phyloP scores from a whole-genome alignment of 257 asterid genomes.

The Nicotiana tabacum region DNA sequence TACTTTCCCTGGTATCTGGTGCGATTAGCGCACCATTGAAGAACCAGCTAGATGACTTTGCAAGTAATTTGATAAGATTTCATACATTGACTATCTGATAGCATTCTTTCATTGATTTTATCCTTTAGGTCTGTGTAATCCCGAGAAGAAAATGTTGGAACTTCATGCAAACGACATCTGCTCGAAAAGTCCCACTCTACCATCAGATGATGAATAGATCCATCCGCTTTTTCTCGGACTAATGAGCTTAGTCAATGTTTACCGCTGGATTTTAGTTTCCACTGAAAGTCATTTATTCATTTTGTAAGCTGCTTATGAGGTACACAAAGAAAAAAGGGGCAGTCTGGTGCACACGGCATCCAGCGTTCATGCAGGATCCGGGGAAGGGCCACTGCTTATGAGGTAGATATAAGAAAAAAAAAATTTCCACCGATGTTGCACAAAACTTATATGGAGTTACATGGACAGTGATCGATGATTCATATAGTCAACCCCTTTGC shows the following conservation, averaged over 20 bases:
- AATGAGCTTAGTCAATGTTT: not conserved
- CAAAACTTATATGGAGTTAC: not conserved
- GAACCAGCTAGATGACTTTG: not conserved
- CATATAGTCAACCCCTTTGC: not conserved
- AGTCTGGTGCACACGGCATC: too few relatives aligned
- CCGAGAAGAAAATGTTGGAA: conserved; percentile 88
- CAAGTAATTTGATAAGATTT: not conserved
- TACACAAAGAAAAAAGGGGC: not conserved
- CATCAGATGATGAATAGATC: conserved; percentile 44
- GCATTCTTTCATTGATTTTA: not conserved
- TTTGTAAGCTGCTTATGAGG: not conserved
- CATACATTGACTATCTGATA: not conserved
- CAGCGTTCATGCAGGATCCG: too few relatives aligned
- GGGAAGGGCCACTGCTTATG: too few relatives aligned
- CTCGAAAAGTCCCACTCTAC: conserved; percentile 74
- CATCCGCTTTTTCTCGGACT: not conserved
- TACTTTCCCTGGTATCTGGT: not conserved
- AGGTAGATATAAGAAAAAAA: not conserved
- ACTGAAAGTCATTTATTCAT: not conserved
- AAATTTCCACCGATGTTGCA: not conserved
- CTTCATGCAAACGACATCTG: conserved; percentile 66
- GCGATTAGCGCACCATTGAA: not conserved
- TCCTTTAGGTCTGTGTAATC: conserved; percentile 74
- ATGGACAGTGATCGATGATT: not conserved
- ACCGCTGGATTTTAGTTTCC: not conserved